Evolutionary conservation across 352 stramenopile species (phyloP), one percentile per base, ranked within the genome.

Genomic region (Phytopythium helicoides): DNA sequence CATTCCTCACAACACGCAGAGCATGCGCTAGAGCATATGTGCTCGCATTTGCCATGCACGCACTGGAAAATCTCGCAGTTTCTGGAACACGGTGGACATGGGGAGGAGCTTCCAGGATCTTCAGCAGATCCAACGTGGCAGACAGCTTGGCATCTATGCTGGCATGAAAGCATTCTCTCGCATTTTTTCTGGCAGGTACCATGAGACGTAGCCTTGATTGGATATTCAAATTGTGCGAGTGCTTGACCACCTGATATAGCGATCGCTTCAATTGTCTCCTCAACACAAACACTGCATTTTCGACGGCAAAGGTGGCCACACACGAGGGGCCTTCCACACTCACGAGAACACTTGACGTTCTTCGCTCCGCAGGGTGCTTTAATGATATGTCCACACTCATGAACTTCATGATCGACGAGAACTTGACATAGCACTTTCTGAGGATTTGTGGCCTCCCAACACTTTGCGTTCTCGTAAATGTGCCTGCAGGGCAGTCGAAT

Each of bases 1-100:
- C 85, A 95, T 0, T 60, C 25, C 46, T 89, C 73, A n/a, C 77
- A 74, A 59, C 85, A 95, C 18, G 85, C 79, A 44, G 81, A 58
- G 50, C 85, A 95, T 46, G 76, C 39, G 23, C 59, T 56, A 22
- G 52, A 61, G 56, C 66, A 86, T 2, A 51, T 64, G 47, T 79
- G 71, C 28, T 64, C 60, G 39, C 85, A 93, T 37, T 47, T 68
- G 0, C 76, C 87, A 62, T 95, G 85, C 3, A 63, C 53, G 39
- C 85, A 95, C 18, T 37, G 60, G 21, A 76, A 71, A 4, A 76
- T 71, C 14, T 71, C 63, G 44, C 85, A 93, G 22, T 62, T 54
- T 34, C 60, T 35, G 10, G 61, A 36, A 40, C 85, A 95, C 14
- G 83, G 82, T 35, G 66, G 68, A 40, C 85, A 95, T 7, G 62